Evolutionary conservation across 495 filamentous ascomycete species (phyloP).

Genomic region (Lindgomyces ingoldianus): DNA sequence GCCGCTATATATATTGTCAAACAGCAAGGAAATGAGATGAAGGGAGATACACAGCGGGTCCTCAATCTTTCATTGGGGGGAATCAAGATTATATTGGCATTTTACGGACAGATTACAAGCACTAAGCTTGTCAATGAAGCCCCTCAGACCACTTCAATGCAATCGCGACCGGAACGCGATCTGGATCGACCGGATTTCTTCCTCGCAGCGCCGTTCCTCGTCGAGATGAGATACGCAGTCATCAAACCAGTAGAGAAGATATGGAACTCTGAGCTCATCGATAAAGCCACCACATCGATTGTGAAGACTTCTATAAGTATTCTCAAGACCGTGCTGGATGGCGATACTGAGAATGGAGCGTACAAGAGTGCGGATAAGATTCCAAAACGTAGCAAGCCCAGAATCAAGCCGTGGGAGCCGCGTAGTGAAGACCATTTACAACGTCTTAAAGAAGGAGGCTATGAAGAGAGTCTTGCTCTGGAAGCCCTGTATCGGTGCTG

Average conservation of each 20-base stretch:
- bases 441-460: constrained; percentile 55
- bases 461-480: constrained; percentile 60
- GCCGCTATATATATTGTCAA: constrained; percentile 57
- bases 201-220: constrained; percentile 72
- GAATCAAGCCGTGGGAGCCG: constrained; percentile 45
- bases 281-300: constrained; percentile 71
- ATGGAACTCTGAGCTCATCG: constrained; percentile 80
- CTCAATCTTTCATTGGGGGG: constrained; percentile 49
- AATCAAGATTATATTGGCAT: constrained; percentile 79
- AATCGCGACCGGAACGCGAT: constrained; percentile 56
- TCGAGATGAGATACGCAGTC: constrained; percentile 82
- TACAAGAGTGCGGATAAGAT: constrained; percentile 60
- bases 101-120: constrained; percentile 74
- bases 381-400: constrained; percentile 44
- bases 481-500: constrained; percentile 84
- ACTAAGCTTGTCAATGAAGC: constrained; percentile 80
- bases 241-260: constrained; percentile 75
- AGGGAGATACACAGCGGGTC: constrained; percentile 27
- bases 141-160: constrained; percentile 62
- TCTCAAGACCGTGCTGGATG: constrained; percentile 73
- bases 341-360: constrained; percentile 70
- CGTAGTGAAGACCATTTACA: constrained; percentile 41
- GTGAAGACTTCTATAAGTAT: constrained; percentile 82
- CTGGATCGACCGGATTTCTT: constrained; percentile 65
- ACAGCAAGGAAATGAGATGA: constrained; percentile 46